Base-by-base conservation (phyloP, 1,284 basidiomycete genomes). In the Apiotrichum domesticum region DNA sequence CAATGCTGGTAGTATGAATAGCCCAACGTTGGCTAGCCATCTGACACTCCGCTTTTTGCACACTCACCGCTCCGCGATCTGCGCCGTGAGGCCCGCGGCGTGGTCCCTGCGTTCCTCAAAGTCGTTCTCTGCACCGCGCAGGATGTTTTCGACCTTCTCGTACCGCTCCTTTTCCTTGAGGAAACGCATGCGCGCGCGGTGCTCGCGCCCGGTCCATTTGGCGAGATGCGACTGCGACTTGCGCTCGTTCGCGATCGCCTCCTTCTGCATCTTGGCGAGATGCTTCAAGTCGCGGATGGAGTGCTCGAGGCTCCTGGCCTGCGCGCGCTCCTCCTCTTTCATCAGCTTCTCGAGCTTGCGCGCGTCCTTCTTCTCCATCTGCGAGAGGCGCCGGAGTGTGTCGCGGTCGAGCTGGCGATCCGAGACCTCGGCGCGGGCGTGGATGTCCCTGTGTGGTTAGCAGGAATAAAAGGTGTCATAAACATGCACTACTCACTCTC, bases 121-220 rank as follows among this genome's bases (percentile, higher is more conserved):
- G 57, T 77, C 74, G 54, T 75, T 73, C 64, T 77, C 75, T 41
- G 70, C 70, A 46, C 72, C 73, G 49, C 71, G 65, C 51, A 77
- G 61, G 49, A 74, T 72, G 33, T 67, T 72, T 59, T 76, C 74
- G 47, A 76, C 59, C 49, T 64, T 64, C 58, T 76, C 75, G 58
- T 76, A 77, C 39, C 67, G 66, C 66, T 77, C 75, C 67, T 76
- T 76, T 61, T 76, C 73, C 62, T 76, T 77, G 51, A 77, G 60
- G 66, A 76, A 77, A 40, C 73, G 64, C 53, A 74, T 66, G 51
- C 75, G 64, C 41, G 76, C 69, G 63, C 75, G 77, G 69, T 79
- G 76, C 63, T 78, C 78, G 21, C 67, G 65, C 44, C 63, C 57
- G 9, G 74, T 72, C 62, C 73, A 76, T 61, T 77, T 78, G 52